Percentiles rank a stretch among this genome's conserved stretches.
phyloP scores from a whole-genome alignment of 768 basidiomycete species.

The Hypsizygus marmoreus region DNA sequence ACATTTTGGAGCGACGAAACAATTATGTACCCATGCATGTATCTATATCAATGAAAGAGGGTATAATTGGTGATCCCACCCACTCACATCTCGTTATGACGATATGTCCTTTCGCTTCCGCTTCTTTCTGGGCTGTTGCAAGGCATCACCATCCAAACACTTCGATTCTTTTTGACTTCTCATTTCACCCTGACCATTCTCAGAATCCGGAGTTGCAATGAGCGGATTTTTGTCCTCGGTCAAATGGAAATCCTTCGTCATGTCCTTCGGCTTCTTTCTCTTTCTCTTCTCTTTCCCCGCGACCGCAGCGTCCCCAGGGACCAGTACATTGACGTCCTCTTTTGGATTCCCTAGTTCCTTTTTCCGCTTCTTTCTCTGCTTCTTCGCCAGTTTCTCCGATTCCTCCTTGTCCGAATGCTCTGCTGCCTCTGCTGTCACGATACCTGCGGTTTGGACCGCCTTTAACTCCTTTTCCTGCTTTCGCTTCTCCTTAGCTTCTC shows the following conservation, averaged over 20 bases:
- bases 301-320: too few species aligned
- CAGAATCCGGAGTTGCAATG: too few species aligned
- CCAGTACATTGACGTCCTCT: too few species aligned
- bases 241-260: not conserved
- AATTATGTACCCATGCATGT: too few species aligned
- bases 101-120: constrained; percentile 11
- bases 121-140: constrained; percentile 11
- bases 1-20: too few species aligned
- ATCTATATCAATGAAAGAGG: too few species aligned
- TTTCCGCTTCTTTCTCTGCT: constrained; percentile 13
- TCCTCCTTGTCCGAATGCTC: constrained; percentile 4
- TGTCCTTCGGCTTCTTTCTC: constrained; percentile 8
- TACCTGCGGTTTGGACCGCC: constrained; percentile 14
- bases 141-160: not conserved
- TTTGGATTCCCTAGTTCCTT: not conserved
- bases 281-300: too few species aligned
- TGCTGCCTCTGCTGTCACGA: constrained; percentile 15
- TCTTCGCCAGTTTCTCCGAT: constrained; percentile 15
- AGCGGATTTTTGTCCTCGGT: not conserved
- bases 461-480: constrained; percentile 21
- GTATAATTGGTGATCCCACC: constrained; percentile 3
- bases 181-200: too few species aligned
- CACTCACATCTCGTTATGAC: too few species aligned
- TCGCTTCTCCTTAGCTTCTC: constrained; percentile 19
- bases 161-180: too few species aligned